Conservation (phyloP, 2,329 filamentous ascomycete species). For the Graphilbum fragrans region DNA sequence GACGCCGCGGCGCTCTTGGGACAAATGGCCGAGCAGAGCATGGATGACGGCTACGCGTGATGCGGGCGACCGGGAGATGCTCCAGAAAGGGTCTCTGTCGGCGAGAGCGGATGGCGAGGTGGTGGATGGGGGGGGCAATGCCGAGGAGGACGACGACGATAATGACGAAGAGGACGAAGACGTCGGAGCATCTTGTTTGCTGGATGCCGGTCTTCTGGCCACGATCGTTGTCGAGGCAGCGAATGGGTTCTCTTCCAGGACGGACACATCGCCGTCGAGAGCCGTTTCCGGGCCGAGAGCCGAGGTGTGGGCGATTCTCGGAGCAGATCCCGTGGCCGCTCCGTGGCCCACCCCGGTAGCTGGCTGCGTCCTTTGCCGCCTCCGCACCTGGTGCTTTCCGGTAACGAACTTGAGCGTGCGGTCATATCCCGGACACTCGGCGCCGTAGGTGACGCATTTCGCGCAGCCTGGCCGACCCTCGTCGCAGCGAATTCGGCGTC, state of each 20-base stretch:
- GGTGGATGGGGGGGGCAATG: too few species aligned
- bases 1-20: conserved; percentile 12
- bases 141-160: not conserved
- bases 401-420: conserved; percentile 25
- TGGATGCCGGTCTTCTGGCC: too few species aligned
- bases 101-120: not conserved
- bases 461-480: conserved; percentile 26
- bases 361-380: not conserved
- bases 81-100: not conserved
- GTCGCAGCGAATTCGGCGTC: conserved; percentile 32
- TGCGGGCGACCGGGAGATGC: not conserved
- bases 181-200: too few species aligned
- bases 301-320: not conserved
- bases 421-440: conserved; percentile 26
- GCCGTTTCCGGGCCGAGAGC: not conserved
- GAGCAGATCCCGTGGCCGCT: not conserved
- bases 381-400: conserved; percentile 24
- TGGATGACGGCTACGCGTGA: too few species aligned
- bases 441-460: conserved; percentile 25
- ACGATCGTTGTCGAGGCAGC: too few species aligned
- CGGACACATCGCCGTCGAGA: not conserved
- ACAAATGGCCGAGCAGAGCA: too few species aligned
- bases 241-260: too few species aligned
- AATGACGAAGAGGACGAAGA: too few species aligned
- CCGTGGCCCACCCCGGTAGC: too few species aligned